Evolutionary conservation across 371 early-diverging fungal species (phyloP), one percentile per base, ranked within the genome.

Genomic region (Mycotypha africana): DNA sequence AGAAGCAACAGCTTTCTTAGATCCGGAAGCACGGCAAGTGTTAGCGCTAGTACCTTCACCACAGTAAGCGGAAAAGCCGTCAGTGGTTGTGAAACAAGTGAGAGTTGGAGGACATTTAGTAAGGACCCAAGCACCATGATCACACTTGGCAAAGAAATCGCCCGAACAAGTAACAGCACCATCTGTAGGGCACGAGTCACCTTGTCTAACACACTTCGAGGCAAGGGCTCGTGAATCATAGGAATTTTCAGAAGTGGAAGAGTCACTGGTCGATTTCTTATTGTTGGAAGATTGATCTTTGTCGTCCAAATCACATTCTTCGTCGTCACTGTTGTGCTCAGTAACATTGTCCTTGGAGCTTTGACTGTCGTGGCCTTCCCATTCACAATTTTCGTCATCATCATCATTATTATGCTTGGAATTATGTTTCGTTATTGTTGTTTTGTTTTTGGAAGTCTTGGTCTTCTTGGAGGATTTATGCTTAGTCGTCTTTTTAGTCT

Each of bases 21-120:
- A 30, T 17, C 9, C n/a, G n/a, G n/a, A n/a, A 23, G 28, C n/a
- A n/a, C n/a, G n/a, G 16, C 46, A 41, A 1, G 45, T 42, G 22
- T 17, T 53, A 1, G 34, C 21, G 12, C 40, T 30, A 10, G 39
- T 25, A 26, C 56, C 51, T 25, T 28, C 42, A 28, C 56, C 69
- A 42, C 73, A 72, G 41, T 68, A 68, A 8, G 58, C 37, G 11
- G 68, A 68, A 4, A 24, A 7, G 10, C 62, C 56, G 25, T 72
- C 64, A 0, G 66, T 56, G 1, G 64, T 53, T 10, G 58, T 38
- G 14, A 66, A 45, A 39, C 73, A 72, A 1, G 44, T 45, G 10
- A 50, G 42, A 10, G 60, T 54, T 3, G 45, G 30, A 2, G 58
- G 51, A 39, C 73, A 72, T 14, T 32, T 7, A 2, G 33, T 46